These are phyloP conservation scores for Ascoidea asiatica DNA, from an alignment of 805 yeast species.

Conservation along the genomic window DNA sequence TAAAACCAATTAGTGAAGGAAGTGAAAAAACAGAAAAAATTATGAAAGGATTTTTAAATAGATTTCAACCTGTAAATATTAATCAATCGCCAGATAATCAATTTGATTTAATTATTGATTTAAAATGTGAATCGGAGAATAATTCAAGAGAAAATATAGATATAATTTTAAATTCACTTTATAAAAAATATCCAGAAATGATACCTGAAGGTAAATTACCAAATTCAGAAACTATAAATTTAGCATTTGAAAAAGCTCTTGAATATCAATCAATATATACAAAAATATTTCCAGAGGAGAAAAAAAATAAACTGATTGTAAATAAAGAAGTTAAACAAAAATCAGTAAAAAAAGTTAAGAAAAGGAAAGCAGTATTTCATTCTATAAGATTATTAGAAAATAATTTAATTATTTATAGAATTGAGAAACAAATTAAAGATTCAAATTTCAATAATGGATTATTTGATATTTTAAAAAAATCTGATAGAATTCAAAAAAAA, in stretches of 20 bases:
- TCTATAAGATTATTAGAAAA: background rate
- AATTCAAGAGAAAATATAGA: conserved; percentile 39
- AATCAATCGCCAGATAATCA: conserved; percentile 40
- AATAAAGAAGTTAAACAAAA: conserved; percentile 6
- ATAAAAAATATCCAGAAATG: conserved; percentile 29
- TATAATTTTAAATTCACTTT: conserved; percentile 20
- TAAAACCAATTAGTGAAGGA: conserved; percentile 27
- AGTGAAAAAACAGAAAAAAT: conserved; percentile 39
- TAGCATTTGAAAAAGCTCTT: conserved; percentile 40
- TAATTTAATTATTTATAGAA: background rate
- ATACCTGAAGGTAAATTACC: conserved; percentile 22
- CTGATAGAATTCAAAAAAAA: conserved; percentile 29
- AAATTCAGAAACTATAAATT: conserved; percentile 23
- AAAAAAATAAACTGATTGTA: conserved; percentile 3
- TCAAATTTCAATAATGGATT: background rate
- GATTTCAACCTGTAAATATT: conserved; percentile 50
- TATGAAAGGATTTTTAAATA: conserved; percentile 57
- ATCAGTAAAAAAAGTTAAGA: conserved; percentile 3
- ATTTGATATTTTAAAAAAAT: conserved; percentile 14
- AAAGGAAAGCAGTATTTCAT: conserved; percentile 3
- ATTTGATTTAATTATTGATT: conserved; percentile 54
- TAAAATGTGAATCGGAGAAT: conserved; percentile 27
- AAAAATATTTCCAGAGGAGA: conserved; percentile 18
- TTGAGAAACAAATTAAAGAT: too few relatives aligned
- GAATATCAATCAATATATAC: conserved; percentile 37